Percentiles rank a stretch among this genome's conserved stretches.
Conservation (phyloP, 495 filamentous ascomycete species). For the Aspergillus ostianus region DNA sequence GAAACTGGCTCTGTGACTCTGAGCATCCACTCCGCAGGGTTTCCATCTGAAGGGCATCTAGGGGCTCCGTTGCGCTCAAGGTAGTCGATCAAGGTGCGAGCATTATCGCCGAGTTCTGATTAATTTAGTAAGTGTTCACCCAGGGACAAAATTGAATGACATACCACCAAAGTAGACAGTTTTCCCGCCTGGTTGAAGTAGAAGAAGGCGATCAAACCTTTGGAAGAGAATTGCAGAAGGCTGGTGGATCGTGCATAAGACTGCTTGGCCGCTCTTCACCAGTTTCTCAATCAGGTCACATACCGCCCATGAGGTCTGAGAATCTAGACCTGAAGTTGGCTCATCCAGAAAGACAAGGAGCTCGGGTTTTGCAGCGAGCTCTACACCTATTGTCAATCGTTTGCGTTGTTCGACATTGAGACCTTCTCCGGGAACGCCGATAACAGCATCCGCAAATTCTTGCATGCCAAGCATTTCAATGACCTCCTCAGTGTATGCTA, state of each 20-base stretch:
- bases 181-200: conserved; percentile 67
- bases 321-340: conserved; percentile 75
- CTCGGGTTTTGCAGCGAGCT: conserved; percentile 79
- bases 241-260: conserved; percentile 87
- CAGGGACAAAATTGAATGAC: too few relatives aligned
- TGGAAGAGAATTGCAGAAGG: conserved; percentile 83
- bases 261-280: conserved; percentile 75
- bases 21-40: conserved; percentile 86
- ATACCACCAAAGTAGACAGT: conserved; percentile 76
- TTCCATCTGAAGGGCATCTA: conserved; percentile 53
- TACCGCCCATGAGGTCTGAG: conserved; percentile 79
- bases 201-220: conserved; percentile 78
- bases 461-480: conserved; percentile 84
- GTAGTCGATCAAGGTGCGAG: conserved; percentile 52
- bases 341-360: conserved; percentile 84
- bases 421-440: conserved; percentile 35
- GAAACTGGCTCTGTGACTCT: conserved; percentile 82
- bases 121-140: too few relatives aligned
- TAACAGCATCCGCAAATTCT: conserved; percentile 24
- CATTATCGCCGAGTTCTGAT: conserved; percentile 61
- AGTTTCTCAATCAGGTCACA: conserved; percentile 70
- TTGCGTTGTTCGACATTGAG: conserved; percentile 85
- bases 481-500: conserved; percentile 83
- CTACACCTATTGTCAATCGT: conserved; percentile 77
- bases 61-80: conserved; percentile 69